Evolutionary conservation across 2,329 filamentous ascomycete species (phyloP).

Genomic region (Aspergillus pseudotamarii): DNA sequence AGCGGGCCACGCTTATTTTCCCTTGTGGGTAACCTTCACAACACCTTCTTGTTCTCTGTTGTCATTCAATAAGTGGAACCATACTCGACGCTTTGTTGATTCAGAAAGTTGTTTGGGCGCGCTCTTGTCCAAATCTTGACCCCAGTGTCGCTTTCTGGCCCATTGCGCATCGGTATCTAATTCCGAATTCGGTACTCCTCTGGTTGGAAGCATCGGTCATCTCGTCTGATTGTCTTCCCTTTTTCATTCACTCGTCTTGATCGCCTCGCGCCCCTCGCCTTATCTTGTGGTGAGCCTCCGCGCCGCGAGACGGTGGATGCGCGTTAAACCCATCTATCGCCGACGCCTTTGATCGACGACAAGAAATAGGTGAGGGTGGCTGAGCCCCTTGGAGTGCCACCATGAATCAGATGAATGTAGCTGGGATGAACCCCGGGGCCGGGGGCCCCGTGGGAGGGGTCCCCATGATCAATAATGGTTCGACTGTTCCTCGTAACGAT

Average conservation of each 20-base stretch:
- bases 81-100: slow-evolving; percentile 9
- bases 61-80: slow-evolving; percentile 8
- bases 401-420: slow-evolving; percentile 62
- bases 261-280: slow-evolving; percentile 32
- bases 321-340: slow-evolving; percentile 25
- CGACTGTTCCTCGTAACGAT: slow-evolving; percentile 47
- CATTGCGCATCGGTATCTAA: slow-evolving; percentile 14
- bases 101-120: slow-evolving; percentile 8
- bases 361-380: slow-evolving; percentile 38
- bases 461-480: slow-evolving; percentile 58
- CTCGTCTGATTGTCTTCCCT: slow-evolving; percentile 18
- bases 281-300: slow-evolving; percentile 24
- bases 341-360: slow-evolving; percentile 32
- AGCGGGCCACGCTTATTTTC: slow-evolving; percentile 17
- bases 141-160: not conserved
- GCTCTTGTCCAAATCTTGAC: not conserved
- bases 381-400: slow-evolving; percentile 36
- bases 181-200: not conserved
- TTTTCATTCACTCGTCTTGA: slow-evolving; percentile 19
- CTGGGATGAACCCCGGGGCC: slow-evolving; percentile 57
- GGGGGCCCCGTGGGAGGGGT: slow-evolving; percentile 61
- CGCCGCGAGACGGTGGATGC: slow-evolving; percentile 36
- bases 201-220: slow-evolving; percentile 8
- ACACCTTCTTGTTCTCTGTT: slow-evolving; percentile 11
- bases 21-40: slow-evolving; percentile 12